Conservation (phyloP, 306 rosid genomes). For the cucumber (Cucumis sativus) region Cucumber_9930_V3 NC_026660.2:466001-466500, state of each 20-base stretch:
- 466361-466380: background rate
- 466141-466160: background rate
- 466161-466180: background rate
- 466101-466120: too few relatives aligned
- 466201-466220: too few relatives aligned
- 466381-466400: background rate
- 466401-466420: background rate
- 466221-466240: background rate
- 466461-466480: background rate
- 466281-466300: too few relatives aligned
- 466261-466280: background rate
- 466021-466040: background rate
- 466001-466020: background rate
- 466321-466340: background rate
- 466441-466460: background rate
- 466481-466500: background rate
- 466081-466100: too few relatives aligned
- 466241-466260: background rate
- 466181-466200: too few relatives aligned
- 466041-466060: too few relatives aligned
- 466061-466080: too few relatives aligned
- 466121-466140: too few relatives aligned
- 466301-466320: background rate
- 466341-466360: background rate
- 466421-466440: background rate